Percentiles rank a stretch among this genome's conserved stretches.
These are phyloP conservation scores for Acanthamoeba pearcei DNA, from an alignment of 208 protist genomes.

Conservation along the genomic window DNA sequence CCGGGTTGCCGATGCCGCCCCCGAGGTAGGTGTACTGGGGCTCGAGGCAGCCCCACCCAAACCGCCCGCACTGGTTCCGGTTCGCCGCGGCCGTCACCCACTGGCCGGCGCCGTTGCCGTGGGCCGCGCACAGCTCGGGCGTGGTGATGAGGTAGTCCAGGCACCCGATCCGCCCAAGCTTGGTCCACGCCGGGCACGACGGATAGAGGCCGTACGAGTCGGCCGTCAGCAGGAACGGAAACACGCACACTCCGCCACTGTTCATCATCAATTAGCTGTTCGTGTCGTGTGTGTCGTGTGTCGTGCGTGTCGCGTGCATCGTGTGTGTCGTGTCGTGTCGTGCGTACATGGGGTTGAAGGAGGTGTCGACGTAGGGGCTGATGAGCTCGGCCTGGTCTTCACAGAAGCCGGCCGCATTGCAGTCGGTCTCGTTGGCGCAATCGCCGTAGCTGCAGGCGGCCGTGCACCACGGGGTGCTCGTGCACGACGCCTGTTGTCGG, in stretches of 20 bases:
- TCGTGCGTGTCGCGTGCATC: background rate
- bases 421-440: background rate
- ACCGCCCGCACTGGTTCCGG: background rate
- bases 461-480: background rate
- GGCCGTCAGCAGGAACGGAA: background rate
- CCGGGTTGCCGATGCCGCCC: background rate
- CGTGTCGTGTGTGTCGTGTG: background rate
- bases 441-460: background rate
- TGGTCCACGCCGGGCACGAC: background rate
- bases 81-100: background rate
- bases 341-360: background rate
- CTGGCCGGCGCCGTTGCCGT: background rate
- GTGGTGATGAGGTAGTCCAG: constrained; percentile 2
- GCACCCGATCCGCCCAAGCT: background rate
- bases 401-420: background rate
- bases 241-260: constrained; percentile 39
- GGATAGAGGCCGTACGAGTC: background rate
- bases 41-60: constrained; percentile 26
- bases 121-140: background rate
- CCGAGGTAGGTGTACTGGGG: background rate
- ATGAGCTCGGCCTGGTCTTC: background rate
- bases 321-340: background rate
- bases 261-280: too few relatives aligned
- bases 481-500: background rate
- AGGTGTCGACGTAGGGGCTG: background rate